Percentiles rank a stretch among this genome's conserved stretches.
Evolutionary conservation across 2,329 filamentous ascomycete genomes (phyloP).

Genomic region (Nakataea oryzae): DNA sequence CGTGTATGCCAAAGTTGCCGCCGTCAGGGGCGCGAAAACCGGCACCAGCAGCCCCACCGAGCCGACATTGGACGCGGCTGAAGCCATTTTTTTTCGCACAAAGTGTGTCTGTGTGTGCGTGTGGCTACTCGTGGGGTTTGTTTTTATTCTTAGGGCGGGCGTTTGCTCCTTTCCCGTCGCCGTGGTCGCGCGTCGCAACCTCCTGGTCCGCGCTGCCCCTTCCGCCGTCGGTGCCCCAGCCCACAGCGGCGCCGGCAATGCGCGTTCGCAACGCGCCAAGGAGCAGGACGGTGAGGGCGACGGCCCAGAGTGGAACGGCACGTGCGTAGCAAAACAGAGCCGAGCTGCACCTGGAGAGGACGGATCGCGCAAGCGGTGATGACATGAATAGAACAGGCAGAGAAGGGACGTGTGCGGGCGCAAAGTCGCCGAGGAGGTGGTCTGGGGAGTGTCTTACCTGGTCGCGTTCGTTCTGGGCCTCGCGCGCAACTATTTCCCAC

Average conservation of each 20-base stretch:
- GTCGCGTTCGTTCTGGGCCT: background rate
- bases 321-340: constrained; percentile 29
- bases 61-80: constrained; percentile 12
- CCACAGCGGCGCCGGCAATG: background rate
- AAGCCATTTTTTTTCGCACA: constrained; percentile 15
- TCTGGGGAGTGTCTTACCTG: background rate
- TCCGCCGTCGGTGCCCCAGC: background rate
- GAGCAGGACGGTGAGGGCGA: constrained; percentile 25
- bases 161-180: background rate
- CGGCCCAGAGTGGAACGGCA: constrained; percentile 28
- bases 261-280: constrained; percentile 20
- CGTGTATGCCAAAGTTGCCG: constrained; percentile 34
- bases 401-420: too few species aligned
- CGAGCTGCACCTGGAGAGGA: constrained; percentile 30
- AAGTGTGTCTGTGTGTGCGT: too few species aligned
- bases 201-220: too few species aligned
- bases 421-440: background rate
- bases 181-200: background rate
- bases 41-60: constrained; percentile 24
- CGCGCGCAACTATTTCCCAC: background rate
- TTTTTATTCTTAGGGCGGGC: background rate
- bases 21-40: constrained; percentile 28
- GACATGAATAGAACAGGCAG: background rate
- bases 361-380: constrained; percentile 2
- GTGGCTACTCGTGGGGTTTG: background rate